A percentile compares a stretch with the other conserved stretches of the same genome.
Conservation (phyloP, 805 yeast species). For the Millerozyma miso region DNA sequence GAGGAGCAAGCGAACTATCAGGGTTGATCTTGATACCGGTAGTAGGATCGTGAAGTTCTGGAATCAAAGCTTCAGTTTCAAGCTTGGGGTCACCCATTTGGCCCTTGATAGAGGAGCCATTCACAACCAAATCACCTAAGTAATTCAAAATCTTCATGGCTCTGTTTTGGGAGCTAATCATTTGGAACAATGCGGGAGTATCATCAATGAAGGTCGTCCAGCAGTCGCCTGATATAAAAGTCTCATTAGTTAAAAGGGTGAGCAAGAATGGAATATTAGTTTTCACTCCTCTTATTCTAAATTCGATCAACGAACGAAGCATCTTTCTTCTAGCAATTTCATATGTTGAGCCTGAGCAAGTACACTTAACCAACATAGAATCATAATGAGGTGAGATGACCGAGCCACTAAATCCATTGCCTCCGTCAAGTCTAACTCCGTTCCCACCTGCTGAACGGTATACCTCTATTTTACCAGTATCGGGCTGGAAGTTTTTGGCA, state of each 20-base stretch:
- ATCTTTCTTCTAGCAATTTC: conserved; percentile 97
- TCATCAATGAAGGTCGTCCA: conserved; percentile 99
- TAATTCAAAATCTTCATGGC: conserved; percentile 91
- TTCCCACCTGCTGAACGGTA: conserved; percentile 99
- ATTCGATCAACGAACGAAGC: conserved; percentile 94
- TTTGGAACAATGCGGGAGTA: conserved; percentile 91
- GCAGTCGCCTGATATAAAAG: conserved; percentile 80
- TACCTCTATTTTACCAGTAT: conserved; percentile 96
- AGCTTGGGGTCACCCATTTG: conserved; percentile 91
- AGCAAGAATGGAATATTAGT: conserved; percentile 95
- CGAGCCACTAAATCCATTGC: conserved; percentile 96
- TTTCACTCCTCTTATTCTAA: conserved; percentile 98
- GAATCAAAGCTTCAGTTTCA: conserved; percentile 68
- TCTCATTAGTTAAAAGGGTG: conserved; percentile 85
- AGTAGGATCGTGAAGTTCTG: conserved; percentile 58
- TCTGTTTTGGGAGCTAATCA: conserved; percentile 93
- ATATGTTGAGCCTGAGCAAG: conserved; percentile 94
- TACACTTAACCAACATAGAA: conserved; percentile 96
- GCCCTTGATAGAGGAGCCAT: conserved; percentile 94
- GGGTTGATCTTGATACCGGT: conserved; percentile 62
- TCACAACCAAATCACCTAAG: conserved; percentile 89
- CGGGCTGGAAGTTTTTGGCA: conserved; percentile 93
- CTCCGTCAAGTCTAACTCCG: conserved; percentile 98
- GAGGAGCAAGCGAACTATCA: conserved; percentile 44
- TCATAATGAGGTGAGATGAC: conserved; percentile 96